Evolutionary conservation across 1,284 basidiomycete species (phyloP).

Genomic region (Pseudozyma sp.): DNA sequence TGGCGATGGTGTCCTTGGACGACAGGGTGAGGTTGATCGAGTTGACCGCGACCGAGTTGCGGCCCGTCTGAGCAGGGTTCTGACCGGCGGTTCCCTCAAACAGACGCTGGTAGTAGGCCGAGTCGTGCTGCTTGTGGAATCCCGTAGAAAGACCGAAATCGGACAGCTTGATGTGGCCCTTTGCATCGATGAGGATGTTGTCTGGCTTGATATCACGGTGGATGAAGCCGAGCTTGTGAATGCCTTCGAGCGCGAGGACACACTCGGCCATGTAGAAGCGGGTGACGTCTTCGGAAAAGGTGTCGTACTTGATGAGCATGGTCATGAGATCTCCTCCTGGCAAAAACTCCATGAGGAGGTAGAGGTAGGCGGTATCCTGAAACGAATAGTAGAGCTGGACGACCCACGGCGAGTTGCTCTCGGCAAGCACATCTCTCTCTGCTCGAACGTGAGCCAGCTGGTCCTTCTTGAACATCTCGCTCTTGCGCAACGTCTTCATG

Average conservation of each 20-base stretch:
- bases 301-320: slow-evolving; percentile 99
- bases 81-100: slow-evolving; percentile 74
- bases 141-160: slow-evolving; percentile 95
- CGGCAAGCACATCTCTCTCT: slow-evolving; percentile 96
- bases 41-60: slow-evolving; percentile 68
- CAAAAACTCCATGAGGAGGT: slow-evolving; percentile 98
- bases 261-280: slow-evolving; percentile 99
- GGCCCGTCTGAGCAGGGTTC: slow-evolving; percentile 55
- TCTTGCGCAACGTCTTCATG: slow-evolving; percentile 98
- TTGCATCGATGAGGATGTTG: slow-evolving; percentile 95
- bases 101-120: slow-evolving; percentile 91
- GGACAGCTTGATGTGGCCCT: slow-evolving; percentile 92
- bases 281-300: slow-evolving; percentile 97
- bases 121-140: slow-evolving; percentile 93
- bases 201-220: slow-evolving; percentile 96
- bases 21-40: slow-evolving; percentile 67
- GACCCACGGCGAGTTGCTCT: slow-evolving; percentile 97
- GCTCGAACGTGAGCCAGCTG: slow-evolving; percentile 97
- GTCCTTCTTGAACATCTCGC: slow-evolving; percentile 99
- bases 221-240: slow-evolving; percentile 98
- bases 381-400: slow-evolving; percentile 99
- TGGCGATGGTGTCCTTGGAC: slow-evolving; percentile 72
- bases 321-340: slow-evolving; percentile 97
- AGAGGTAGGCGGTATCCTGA: slow-evolving; percentile 94
- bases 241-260: slow-evolving; percentile 95